Base-by-base conservation (phyloP, 208 protist genomes). In the Herpetomonas samuelpessoai region DNA sequence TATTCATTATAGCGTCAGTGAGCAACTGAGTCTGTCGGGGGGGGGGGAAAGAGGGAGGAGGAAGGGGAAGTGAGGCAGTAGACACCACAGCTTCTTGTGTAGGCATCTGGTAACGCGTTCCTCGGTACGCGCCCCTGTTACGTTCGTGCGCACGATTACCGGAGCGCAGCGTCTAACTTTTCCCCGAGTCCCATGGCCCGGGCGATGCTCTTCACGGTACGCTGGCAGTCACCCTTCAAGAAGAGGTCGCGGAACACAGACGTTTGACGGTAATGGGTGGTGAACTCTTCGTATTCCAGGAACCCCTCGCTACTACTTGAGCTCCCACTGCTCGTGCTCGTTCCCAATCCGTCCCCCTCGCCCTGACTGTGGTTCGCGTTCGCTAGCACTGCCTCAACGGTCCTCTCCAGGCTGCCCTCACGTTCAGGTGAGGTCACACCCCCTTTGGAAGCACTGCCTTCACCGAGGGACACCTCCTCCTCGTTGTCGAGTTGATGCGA, bases 201-300 rank as follows among this genome's bases (percentile, higher is more conserved):
- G 0, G 83, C 84, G 0, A 96, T 53, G 12, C 48, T 22, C 44
- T 54, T 39, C 0, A 92, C 68, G 35, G 72, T 74, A 12, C 56
- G 48, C 58, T 96, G 90, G 59, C 90, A 96, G 53, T 94, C 85
- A 3, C 87, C 86, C 1, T 67, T 68, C 50, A 92, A 85, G 31
- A 93, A 82, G 3, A 91, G 54, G 56, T 96, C 90, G 2, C 87
- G 70, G 54, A 56, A 77, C 10, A 71, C 26, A 0, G 26, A 57
- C 0, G 74, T 48, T 3, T 48, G 4, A 4, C 22, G 9, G 19
- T 24, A 63, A 44, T 79, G 58, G 4, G 25, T 26, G 29, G 51
- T 25, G 48, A 71, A 64, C 10, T 57, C 46, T n/a, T 49, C 71
- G 60, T 81, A 81, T 64, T 84, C 69, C 10, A 48, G 56, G 48